These are phyloP conservation scores for Wickerhamiella bombiphila DNA, from an alignment of 805 yeast species.

Conservation along the genomic window DNA sequence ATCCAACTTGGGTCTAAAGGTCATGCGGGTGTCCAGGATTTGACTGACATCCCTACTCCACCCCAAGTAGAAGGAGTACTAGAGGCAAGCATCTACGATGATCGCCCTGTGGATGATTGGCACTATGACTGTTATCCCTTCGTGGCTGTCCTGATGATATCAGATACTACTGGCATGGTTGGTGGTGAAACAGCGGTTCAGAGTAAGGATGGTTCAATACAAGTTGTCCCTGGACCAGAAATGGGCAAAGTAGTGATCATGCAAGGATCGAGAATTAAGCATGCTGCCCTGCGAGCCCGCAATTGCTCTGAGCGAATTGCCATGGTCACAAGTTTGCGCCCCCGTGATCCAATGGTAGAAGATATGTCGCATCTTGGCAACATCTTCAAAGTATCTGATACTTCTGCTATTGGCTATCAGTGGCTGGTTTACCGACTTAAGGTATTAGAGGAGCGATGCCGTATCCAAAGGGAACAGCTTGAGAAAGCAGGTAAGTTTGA, in stretches of 20 bases:
- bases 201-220: constrained; percentile 24
- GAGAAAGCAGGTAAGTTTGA: constrained; percentile 1
- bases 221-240: constrained; percentile 28
- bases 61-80: constrained; percentile 4
- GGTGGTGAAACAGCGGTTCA: constrained; percentile 42
- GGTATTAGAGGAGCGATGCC: constrained; percentile 7
- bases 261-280: constrained; percentile 34
- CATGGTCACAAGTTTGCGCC: constrained; percentile 22
- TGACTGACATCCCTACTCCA: constrained; percentile 4
- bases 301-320: constrained; percentile 25
- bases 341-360: constrained; percentile 13
- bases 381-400: constrained; percentile 15
- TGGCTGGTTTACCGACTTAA: constrained; percentile 16
- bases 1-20: constrained; percentile 20
- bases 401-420: constrained; percentile 12
- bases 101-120: constrained; percentile 42
- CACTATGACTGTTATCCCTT: constrained; percentile 50
- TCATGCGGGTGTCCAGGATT: constrained; percentile 6
- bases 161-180: constrained; percentile 42
- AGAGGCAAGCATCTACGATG: constrained; percentile 6
- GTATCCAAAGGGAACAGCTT: constrained; percentile 6
- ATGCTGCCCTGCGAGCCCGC: constrained; percentile 33
- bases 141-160: constrained; percentile 49
- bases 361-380: constrained; percentile 22
- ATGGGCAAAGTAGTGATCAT: constrained; percentile 37